These are phyloP conservation scores for Myxozyma kluyveri DNA, from an alignment of 805 yeast species.

Conservation along the genomic window DNA sequence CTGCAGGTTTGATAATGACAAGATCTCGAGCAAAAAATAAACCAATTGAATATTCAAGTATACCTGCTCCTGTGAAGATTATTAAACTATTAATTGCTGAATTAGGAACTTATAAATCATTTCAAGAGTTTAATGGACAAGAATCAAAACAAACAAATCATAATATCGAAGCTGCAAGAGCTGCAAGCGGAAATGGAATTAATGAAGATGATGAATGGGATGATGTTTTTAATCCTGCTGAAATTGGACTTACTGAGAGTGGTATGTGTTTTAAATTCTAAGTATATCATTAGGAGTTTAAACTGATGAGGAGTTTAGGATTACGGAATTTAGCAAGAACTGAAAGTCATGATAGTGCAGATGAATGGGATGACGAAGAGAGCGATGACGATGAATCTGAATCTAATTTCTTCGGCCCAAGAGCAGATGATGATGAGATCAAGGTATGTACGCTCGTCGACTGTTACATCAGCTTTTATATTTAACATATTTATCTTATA, in stretches of 20 bases:
- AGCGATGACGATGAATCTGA: conserved; percentile 66
- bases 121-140: conserved; percentile 46
- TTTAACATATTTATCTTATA: no score
- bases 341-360: conserved; percentile 13
- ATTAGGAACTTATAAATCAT: conserved; percentile 48
- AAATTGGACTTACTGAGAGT: conserved; percentile 31
- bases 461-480: no score
- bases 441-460: conserved; percentile 12
- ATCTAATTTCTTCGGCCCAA: conserved; percentile 8
- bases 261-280: conserved; percentile 7
- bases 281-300: no score
- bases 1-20: conserved; percentile 66
- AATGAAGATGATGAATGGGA: conserved; percentile 45
- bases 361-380: conserved; percentile 36
- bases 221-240: conserved; percentile 33
- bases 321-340: conserved; percentile 20
- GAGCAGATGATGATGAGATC: conserved; percentile 20
- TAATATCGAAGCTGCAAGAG: conserved; percentile 35
- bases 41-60: conserved; percentile 61
- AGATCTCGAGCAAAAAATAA: conserved; percentile 70
- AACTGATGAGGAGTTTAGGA: no score
- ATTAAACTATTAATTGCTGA: conserved; percentile 69
- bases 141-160: neutral
- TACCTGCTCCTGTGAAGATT: conserved; percentile 70
- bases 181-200: conserved; percentile 25